Conservation (phyloP, 2,329 filamentous ascomycete species). For the Exophiala sp. region DNA sequence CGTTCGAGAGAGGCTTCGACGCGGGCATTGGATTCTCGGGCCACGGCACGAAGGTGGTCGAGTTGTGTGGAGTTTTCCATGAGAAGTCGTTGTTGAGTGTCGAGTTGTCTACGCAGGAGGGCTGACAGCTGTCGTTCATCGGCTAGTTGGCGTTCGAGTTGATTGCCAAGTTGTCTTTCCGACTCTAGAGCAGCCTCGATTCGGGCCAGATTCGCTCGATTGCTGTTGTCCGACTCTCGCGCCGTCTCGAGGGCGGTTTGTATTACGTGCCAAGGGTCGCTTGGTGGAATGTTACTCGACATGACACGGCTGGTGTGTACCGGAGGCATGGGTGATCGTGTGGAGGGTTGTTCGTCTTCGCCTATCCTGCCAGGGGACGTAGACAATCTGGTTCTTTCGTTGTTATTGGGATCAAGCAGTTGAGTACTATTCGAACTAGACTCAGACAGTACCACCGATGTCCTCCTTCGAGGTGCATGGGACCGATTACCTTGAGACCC, state of each 20-base stretch:
- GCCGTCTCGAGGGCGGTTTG: slow-evolving; percentile 23
- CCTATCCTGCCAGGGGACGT: slow-evolving; percentile 40
- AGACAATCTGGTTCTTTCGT: slow-evolving; percentile 38
- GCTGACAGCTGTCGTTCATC: slow-evolving; percentile 26
- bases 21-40: slow-evolving; percentile 12
- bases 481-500: not conserved
- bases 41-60: slow-evolving; percentile 8
- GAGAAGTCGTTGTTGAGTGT: slow-evolving; percentile 23
- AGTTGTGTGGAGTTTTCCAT: slow-evolving; percentile 11
- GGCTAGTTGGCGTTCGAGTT: slow-evolving; percentile 24
- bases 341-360: slow-evolving; percentile 25
- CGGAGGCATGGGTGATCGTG: slow-evolving; percentile 13
- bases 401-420: slow-evolving; percentile 32
- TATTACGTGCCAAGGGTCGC: slow-evolving; percentile 27
- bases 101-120: slow-evolving; percentile 24
- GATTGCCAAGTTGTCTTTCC: slow-evolving; percentile 22
- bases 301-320: not conserved
- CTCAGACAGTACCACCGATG: slow-evolving; percentile 42
- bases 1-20: slow-evolving; percentile 22
- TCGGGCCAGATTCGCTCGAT: slow-evolving; percentile 13
- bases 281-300: slow-evolving; percentile 14
- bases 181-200: slow-evolving; percentile 26
- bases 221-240: slow-evolving; percentile 15
- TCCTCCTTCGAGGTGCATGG: slow-evolving; percentile 37
- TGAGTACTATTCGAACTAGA: slow-evolving; percentile 27